Conservation (phyloP, 306 rosid genomes). For the Vigna nakashimae region DNA sequence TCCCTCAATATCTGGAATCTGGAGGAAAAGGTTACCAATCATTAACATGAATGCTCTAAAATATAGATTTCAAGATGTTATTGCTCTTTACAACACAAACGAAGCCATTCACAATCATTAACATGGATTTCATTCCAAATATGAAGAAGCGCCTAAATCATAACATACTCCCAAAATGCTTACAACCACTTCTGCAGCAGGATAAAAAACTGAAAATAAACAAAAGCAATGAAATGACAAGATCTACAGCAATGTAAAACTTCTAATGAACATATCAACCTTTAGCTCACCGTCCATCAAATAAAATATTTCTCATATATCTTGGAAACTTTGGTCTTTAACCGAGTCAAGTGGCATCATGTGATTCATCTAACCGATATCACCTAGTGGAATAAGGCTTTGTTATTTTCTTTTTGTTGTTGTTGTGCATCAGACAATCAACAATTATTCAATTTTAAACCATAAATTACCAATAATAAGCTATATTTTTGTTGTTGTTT, state of each 20-base stretch:
- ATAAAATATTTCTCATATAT: background rate
- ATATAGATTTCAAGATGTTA: slow-evolving; percentile 11
- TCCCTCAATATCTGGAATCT: slow-evolving; percentile 99
- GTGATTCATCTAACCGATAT: background rate
- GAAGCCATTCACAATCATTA: slow-evolving; percentile 17
- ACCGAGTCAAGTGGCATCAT: background rate
- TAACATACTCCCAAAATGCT: slow-evolving; percentile 6
- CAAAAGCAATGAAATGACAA: background rate
- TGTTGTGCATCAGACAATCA: background rate
- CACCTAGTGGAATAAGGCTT: background rate
- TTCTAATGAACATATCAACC: slow-evolving; percentile 26
- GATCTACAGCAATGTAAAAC: background rate
- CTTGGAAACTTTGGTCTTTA: background rate
- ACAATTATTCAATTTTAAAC: slow-evolving; percentile 15
- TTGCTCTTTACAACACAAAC: background rate
- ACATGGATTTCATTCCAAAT: slow-evolving; percentile 7
- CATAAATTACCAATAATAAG: background rate
- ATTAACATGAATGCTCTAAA: slow-evolving; percentile 39
- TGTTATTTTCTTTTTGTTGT: background rate
- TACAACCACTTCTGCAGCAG: background rate
- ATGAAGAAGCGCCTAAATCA: slow-evolving; percentile 5
- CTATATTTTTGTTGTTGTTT: background rate
- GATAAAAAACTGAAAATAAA: slow-evolving; percentile 10
- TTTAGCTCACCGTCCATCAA: background rate
- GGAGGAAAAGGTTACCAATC: slow-evolving; percentile 49